A percentile compares a stretch with the other conserved stretches of the same genome.
These are phyloP conservation scores for Colletotrichum aenigma DNA, from an alignment of 2,329 filamentous ascomycete species.

Conservation along the genomic window DNA sequence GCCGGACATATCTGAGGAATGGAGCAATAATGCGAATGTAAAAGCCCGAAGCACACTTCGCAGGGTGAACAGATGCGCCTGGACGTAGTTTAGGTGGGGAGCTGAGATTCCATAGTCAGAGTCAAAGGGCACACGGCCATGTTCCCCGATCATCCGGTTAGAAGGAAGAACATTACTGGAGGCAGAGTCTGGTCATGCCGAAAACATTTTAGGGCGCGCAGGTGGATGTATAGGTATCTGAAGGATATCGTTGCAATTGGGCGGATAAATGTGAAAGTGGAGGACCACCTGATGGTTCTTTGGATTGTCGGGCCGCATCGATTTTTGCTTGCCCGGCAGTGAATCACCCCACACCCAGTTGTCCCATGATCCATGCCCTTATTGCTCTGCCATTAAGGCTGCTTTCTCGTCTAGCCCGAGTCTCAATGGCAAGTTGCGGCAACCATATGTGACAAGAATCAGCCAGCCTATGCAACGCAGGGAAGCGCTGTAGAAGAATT, in stretches of 20 bases:
- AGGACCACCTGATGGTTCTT: slow-evolving; percentile 27
- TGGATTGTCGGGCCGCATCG: slow-evolving; percentile 39
- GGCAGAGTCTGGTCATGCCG: neutral
- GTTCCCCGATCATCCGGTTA: neutral
- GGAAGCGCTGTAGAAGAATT: neutral
- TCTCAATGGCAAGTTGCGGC: neutral
- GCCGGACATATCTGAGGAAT: neutral
- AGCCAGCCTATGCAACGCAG: neutral
- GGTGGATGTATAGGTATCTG: neutral
- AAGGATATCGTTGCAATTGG: slow-evolving; percentile 25
- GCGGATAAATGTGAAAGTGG: slow-evolving; percentile 22
- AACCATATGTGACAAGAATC: neutral
- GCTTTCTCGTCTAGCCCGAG: neutral
- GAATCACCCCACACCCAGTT: neutral
- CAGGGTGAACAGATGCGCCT: neutral
- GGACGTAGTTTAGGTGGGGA: neutral
- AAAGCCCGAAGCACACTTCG: neutral
- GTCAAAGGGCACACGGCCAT: neutral
- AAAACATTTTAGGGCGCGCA: neutral
- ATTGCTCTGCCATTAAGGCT: neutral
- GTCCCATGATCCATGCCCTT: neutral
- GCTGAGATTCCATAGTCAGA: neutral
- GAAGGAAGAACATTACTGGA: neutral
- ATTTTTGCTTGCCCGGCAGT: neutral
- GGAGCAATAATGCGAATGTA: neutral